Conservation (phyloP, 2,329 filamentous ascomycete genomes). For the Alternaria hordeiaustralica region DNA sequence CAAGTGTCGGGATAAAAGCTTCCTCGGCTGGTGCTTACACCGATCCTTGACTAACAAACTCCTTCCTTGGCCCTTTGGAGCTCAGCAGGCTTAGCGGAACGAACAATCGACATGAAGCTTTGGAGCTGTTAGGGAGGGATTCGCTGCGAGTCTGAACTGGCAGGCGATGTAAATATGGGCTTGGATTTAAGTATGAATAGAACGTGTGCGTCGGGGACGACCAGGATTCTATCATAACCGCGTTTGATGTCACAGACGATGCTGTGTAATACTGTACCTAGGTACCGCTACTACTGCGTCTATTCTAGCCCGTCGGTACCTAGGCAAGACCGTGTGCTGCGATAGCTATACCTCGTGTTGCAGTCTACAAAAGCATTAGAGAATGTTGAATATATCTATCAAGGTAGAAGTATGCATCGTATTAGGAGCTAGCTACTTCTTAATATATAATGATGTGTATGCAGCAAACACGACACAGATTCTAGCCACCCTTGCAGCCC, state of each 20-base stretch:
- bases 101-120: not conserved
- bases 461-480: not conserved
- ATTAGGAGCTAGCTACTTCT: not conserved
- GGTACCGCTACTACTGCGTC: not conserved
- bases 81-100: not conserved
- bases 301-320: not conserved
- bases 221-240: not conserved
- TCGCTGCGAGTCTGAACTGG: not conserved
- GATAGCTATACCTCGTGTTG: not conserved
- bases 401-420: not conserved
- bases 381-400: too few relatives aligned
- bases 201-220: not conserved
- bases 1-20: slow-evolving; percentile 1
- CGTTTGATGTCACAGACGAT: not conserved
- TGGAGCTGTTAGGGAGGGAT: not conserved
- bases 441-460: not conserved
- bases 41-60: not conserved
- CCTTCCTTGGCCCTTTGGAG: not conserved
- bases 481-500: not conserved
- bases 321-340: not conserved
- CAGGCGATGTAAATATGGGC: not conserved
- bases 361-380: not conserved
- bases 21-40: slow-evolving; percentile 4
- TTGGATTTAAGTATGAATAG: not conserved
- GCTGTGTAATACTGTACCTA: not conserved